Evolutionary conservation across 495 filamentous ascomycete genomes (phyloP).

Genomic region (Podospora bellae-mahoneyi): DNA sequence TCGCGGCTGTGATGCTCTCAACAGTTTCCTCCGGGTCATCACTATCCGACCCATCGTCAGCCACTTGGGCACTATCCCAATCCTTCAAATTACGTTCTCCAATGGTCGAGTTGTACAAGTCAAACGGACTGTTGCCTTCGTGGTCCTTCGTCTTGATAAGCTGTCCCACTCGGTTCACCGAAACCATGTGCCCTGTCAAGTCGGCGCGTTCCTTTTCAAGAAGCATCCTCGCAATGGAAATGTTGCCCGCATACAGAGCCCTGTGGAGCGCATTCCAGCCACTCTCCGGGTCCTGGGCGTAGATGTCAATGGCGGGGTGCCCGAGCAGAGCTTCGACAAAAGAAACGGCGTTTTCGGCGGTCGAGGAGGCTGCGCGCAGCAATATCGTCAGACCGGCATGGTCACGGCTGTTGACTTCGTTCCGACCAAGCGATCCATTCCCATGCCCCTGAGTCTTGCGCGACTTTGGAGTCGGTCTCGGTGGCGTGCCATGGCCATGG

Average conservation of each 20-base stretch:
- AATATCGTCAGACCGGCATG: slow-evolving; percentile 74
- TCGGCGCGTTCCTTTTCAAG: slow-evolving; percentile 71
- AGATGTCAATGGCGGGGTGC: slow-evolving; percentile 80
- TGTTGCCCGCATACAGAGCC: slow-evolving; percentile 89
- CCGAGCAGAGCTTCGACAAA: slow-evolving; percentile 78
- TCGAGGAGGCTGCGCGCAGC: slow-evolving; percentile 76
- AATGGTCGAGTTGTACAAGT: slow-evolving; percentile 82
- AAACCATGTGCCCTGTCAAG: slow-evolving; percentile 49
- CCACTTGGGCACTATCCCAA: slow-evolving; percentile 20
- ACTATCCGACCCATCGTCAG: slow-evolving; percentile 42
- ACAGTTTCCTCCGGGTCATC: slow-evolving; percentile 32
- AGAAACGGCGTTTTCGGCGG: slow-evolving; percentile 57
- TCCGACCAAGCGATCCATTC: slow-evolving; percentile 52
- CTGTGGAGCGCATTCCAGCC: slow-evolving; percentile 95
- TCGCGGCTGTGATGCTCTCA: slow-evolving; percentile 14
- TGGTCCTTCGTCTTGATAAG: slow-evolving; percentile 93
- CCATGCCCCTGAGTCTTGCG: slow-evolving; percentile 44
- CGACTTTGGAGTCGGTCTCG: slow-evolving; percentile 41
- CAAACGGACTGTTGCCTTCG: slow-evolving; percentile 91
- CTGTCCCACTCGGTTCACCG: slow-evolving; percentile 49
- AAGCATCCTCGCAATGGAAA: slow-evolving; percentile 75
- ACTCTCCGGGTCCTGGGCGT: slow-evolving; percentile 81
- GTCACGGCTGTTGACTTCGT: slow-evolving; percentile 81
- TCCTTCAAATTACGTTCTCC: slow-evolving; percentile 50
- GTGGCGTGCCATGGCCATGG: slow-evolving; percentile 45